phyloP scores from a whole-genome alignment of 768 basidiomycete species.

The Tulasnella sp. region DNA sequence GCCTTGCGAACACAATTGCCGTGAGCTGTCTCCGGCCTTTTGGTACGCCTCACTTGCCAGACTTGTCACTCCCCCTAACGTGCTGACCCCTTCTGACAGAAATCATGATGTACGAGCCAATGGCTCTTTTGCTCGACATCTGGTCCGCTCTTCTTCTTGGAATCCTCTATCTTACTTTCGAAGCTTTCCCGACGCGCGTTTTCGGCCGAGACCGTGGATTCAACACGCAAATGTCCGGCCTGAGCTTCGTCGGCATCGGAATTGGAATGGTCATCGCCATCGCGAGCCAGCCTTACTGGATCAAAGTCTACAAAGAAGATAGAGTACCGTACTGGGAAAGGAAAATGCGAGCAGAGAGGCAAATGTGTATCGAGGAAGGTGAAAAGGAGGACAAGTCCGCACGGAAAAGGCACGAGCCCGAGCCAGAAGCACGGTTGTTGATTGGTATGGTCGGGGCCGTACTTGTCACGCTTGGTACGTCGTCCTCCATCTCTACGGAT shows the following conservation, averaged over 20 bases:
- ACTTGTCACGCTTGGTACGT: slow-evolving; percentile 62
- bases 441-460: slow-evolving; percentile 71
- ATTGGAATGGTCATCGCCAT: slow-evolving; percentile 51
- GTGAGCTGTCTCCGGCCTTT: slow-evolving; percentile 73
- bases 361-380: background rate
- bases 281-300: slow-evolving; percentile 46
- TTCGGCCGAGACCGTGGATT: slow-evolving; percentile 43
- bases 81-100: slow-evolving; percentile 46
- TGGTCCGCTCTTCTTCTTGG: slow-evolving; percentile 57
- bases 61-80: background rate
- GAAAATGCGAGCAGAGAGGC: slow-evolving; percentile 3
- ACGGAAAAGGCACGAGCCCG: slow-evolving; percentile 45
- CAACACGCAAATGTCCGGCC: slow-evolving; percentile 35
- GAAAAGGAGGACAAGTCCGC: slow-evolving; percentile 8
- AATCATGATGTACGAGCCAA: slow-evolving; percentile 66
- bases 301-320: slow-evolving; percentile 24
- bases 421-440: slow-evolving; percentile 66
- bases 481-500: background rate
- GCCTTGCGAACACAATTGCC: slow-evolving; percentile 53
- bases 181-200: slow-evolving; percentile 41
- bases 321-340: slow-evolving; percentile 18
- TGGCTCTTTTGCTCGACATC: slow-evolving; percentile 70
- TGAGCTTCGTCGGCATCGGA: slow-evolving; percentile 56
- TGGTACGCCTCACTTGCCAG: slow-evolving; percentile 50
- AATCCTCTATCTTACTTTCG: slow-evolving; percentile 54